Evolutionary conservation across 2,329 filamentous ascomycete species (phyloP), one percentile per base, ranked within the genome.

Genomic region (Didymella keratinophila): DNA sequence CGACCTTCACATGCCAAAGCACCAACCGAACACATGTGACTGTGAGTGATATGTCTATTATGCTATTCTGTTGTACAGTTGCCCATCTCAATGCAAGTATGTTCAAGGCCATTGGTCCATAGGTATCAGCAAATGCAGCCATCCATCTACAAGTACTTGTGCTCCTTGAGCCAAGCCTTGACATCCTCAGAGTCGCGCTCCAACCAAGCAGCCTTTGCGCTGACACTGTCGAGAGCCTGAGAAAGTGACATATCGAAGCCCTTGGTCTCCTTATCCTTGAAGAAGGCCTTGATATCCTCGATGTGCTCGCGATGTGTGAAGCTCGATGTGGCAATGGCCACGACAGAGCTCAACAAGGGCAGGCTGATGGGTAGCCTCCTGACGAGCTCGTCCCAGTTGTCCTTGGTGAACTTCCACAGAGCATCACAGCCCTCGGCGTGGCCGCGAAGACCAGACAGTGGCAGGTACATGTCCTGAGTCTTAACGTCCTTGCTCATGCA

Each of bases 381-480:
- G 75, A 87, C 86, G 42, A 98, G 82, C 32, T 86, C 84, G n/a
- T 91, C 90, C 93, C 94, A 98, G 79, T 96, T 95, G 66, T 88
- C 83, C 74, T 88, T 90, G 82, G 96, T 83, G 91, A 92, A 98
- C 18, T 76, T 78, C 84, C 90, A 97, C 56, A 97, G 84, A 8
- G 90, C 90, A 56, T 90, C 82, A 55, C 96, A 90, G 66, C 94
- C 94, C 42, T 88, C 87, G 8, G 87, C 81, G 73, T 96, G 92
- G 52, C 86, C 86, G 58, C 93, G 87, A 27, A 98, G 85, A 8
- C 91, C 91, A 32, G 87, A 86, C 37, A 95, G 86, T 1, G 94
- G 93, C 74, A 97, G 87, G 80, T 97, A 97, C 64, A 97, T 88
- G 76, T 98, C 94, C 78, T 97, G 94, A 64, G 91, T 92, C 82